Evolutionary conservation across 2,329 filamentous ascomycete species (phyloP).

Genomic region (Blastomyces silverae): DNA sequence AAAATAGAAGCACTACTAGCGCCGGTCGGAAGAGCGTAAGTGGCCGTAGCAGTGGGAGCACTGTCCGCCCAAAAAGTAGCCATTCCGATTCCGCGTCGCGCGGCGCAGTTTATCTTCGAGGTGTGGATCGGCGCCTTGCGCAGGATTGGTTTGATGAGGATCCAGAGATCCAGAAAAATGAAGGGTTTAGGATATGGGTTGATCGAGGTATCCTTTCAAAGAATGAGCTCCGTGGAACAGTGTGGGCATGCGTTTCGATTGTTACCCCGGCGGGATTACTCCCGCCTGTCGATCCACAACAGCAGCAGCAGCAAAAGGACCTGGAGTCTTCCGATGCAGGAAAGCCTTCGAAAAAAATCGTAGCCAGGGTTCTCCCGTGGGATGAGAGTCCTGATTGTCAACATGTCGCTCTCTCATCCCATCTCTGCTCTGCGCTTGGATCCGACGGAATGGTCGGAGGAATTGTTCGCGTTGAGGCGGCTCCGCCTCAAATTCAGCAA

Average conservation of each 20-base stretch:
- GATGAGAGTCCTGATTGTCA: constrained; percentile 77
- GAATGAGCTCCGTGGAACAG: constrained; percentile 66
- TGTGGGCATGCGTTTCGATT: constrained; percentile 77
- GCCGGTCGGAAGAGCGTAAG: constrained; percentile 66
- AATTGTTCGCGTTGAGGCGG: constrained; percentile 78
- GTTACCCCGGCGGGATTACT: constrained; percentile 73
- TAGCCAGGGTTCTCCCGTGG: constrained; percentile 73
- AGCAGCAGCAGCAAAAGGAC: constrained; percentile 61
- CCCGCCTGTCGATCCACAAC: constrained; percentile 60
- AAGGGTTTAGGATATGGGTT: constrained; percentile 70
- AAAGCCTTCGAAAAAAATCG: constrained; percentile 57
- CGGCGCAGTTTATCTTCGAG: constrained; percentile 64
- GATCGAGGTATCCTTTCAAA: constrained; percentile 68
- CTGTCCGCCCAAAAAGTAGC: constrained; percentile 53
- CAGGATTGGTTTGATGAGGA: constrained; percentile 73
- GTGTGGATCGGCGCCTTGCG: constrained; percentile 63
- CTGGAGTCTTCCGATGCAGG: constrained; percentile 52
- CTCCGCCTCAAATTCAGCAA: constrained; percentile 62
- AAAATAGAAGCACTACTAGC: constrained; percentile 72
- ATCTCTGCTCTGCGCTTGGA: constrained; percentile 67
- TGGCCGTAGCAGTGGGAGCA: constrained; percentile 66
- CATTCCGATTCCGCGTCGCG: constrained; percentile 56
- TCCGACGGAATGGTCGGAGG: constrained; percentile 71
- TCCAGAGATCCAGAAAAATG: constrained; percentile 47
- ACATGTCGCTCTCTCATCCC: constrained; percentile 69